These are phyloP conservation scores for Hanseniaspora jakobsenii DNA, from an alignment of 805 yeast species.

Conservation along the genomic window DNA sequence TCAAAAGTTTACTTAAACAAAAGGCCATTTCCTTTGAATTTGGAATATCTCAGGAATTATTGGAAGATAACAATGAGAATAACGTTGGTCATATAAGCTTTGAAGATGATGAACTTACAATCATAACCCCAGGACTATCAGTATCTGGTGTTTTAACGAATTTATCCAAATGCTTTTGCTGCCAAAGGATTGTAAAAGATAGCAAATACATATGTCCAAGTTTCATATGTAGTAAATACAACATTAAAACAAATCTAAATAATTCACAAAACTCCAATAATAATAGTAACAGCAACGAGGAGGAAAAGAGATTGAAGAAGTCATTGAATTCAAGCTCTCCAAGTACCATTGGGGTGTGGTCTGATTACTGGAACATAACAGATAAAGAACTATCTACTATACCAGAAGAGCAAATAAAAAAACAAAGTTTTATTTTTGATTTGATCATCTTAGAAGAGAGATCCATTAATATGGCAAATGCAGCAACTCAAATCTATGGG, in stretches of 20 bases:
- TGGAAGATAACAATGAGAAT: constrained; percentile 19
- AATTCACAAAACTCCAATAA: too few relatives aligned
- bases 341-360: constrained; percentile 42
- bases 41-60: constrained; percentile 18
- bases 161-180: constrained; percentile 4
- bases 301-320: too few relatives aligned
- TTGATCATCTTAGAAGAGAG: constrained; percentile 58
- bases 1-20: constrained; percentile 32
- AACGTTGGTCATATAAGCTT: background rate
- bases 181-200: constrained; percentile 8
- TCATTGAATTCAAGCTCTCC: too few relatives aligned
- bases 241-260: too few relatives aligned
- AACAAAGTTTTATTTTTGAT: constrained; percentile 68
- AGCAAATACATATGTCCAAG: constrained; percentile 9
- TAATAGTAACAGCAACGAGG: too few relatives aligned
- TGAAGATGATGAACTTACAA: constrained; percentile 26
- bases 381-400: constrained; percentile 42
- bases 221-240: constrained; percentile 8
- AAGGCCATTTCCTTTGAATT: constrained; percentile 35
- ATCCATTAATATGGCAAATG: constrained; percentile 53
- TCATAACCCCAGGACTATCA: constrained; percentile 28
- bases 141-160: constrained; percentile 26
- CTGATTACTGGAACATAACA: constrained; percentile 51
- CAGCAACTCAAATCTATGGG: constrained; percentile 50
- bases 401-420: constrained; percentile 42